Evolutionary conservation across 257 asterid genomes (phyloP).

Genomic region (Mentha longifolia): DNA sequence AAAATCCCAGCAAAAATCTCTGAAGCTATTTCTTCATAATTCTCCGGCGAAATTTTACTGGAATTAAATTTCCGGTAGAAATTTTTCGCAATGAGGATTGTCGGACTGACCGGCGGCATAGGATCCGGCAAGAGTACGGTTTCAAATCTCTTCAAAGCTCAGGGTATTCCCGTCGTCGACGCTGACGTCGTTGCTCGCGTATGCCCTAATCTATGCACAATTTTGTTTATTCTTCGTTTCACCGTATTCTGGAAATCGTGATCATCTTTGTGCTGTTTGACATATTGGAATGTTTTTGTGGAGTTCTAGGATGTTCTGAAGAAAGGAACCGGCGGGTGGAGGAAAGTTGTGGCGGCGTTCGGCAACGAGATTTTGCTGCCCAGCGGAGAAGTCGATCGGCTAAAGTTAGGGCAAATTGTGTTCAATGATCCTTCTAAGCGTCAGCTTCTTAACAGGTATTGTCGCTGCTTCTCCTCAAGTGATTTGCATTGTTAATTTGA

Average conservation of each 20-base stretch:
- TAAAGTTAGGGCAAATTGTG: conserved; percentile 80
- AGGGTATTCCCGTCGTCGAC: conserved; percentile 80
- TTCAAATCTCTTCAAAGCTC: conserved; percentile 74
- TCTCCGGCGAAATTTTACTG: conserved; percentile 26
- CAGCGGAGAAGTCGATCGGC: conserved; percentile 85
- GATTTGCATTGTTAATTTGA: conserved; percentile 1
- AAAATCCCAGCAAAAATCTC: background rate
- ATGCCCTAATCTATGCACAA: conserved; percentile 34
- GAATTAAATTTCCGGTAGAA: conserved; percentile 26
- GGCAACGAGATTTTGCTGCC: conserved; percentile 74
- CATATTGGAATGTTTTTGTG: conserved; percentile 12
- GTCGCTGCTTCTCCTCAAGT: background rate
- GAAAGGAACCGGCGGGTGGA: conserved; percentile 92
- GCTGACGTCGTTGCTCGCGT: conserved; percentile 90
- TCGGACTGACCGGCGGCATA: conserved; percentile 89
- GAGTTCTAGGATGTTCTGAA: conserved; percentile 64
- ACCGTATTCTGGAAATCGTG: background rate
- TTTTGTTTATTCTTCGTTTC: conserved; percentile 14
- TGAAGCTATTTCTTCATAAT: background rate
- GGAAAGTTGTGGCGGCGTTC: conserved; percentile 76
- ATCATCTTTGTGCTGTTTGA: background rate
- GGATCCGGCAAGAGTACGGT: conserved; percentile 91
- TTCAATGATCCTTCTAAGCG: conserved; percentile 76
- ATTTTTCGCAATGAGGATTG: conserved; percentile 60
- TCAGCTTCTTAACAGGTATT: conserved; percentile 84